Conservation (phyloP, 495 filamentous ascomycete genomes). For the Glarea lozoyensis region DNA sequence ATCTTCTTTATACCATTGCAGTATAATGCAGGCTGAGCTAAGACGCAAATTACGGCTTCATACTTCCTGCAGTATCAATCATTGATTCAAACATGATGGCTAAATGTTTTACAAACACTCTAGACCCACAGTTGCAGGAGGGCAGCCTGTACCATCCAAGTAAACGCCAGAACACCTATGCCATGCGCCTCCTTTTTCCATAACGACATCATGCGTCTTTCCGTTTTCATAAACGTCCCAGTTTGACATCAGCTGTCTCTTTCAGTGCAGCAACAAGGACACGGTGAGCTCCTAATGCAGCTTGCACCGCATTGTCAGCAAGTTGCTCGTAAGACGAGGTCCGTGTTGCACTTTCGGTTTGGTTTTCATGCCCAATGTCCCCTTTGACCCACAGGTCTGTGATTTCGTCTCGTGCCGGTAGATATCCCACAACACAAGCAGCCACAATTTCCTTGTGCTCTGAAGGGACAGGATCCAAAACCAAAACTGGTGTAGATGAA, state of each 20-base stretch:
- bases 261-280: slow-evolving; percentile 40
- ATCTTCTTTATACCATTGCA: too few relatives aligned
- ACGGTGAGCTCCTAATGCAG: slow-evolving; percentile 46
- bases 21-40: too few relatives aligned
- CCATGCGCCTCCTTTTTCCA: too few relatives aligned
- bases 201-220: too few relatives aligned
- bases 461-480: slow-evolving; percentile 76
- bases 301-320: slow-evolving; percentile 55
- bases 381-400: slow-evolving; percentile 94
- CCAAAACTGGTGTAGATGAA: slow-evolving; percentile 35
- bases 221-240: slow-evolving; percentile 11
- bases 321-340: slow-evolving; percentile 36
- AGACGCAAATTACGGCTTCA: too few relatives aligned
- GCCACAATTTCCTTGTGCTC: slow-evolving; percentile 72
- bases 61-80: too few relatives aligned
- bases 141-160: too few relatives aligned
- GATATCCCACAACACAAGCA: slow-evolving; percentile 83
- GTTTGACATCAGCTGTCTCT: slow-evolving; percentile 21
- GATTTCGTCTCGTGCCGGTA: slow-evolving; percentile 80
- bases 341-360: slow-evolving; percentile 12
- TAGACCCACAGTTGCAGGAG: too few relatives aligned
- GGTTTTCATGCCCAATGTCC: slow-evolving; percentile 36
- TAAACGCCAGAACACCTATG: too few relatives aligned
- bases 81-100: too few relatives aligned
- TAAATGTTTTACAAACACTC: too few relatives aligned